phyloP scores from a whole-genome alignment of 2,329 filamentous ascomycete species.

The Trichoderma koningii region DNA sequence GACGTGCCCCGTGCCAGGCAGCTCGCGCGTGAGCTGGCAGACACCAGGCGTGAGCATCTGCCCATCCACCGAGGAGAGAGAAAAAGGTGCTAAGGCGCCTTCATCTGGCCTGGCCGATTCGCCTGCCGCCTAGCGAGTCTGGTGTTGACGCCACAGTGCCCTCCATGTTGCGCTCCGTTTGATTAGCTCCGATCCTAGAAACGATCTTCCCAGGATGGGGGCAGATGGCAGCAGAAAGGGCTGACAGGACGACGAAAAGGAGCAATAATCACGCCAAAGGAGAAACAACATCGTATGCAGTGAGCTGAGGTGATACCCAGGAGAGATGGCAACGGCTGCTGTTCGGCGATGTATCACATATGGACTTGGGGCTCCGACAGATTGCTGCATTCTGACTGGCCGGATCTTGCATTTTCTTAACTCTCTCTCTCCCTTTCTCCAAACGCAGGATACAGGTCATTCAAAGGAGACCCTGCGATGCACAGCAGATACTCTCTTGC shows the following conservation, averaged over 20 bases:
- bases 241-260: not conserved
- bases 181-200: constrained; percentile 20
- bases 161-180: constrained; percentile 14
- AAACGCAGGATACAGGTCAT: constrained; percentile 6
- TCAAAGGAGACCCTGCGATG: not conserved
- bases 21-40: not conserved
- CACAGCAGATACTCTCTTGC: constrained; percentile 1
- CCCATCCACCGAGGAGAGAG: not conserved
- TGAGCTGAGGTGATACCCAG: too few relatives aligned
- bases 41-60: constrained; percentile 1
- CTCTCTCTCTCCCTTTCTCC: not conserved
- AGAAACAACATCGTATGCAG: not conserved
- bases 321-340: not conserved
- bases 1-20: constrained; percentile 2
- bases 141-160: constrained; percentile 22
- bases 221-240: not conserved
- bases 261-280: not conserved
- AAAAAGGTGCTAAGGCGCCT: not conserved
- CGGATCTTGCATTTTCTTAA: not conserved
- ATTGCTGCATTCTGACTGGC: not conserved
- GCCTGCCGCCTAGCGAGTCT: constrained; percentile 13
- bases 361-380: not conserved
- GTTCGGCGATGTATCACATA: not conserved
- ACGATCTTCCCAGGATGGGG: not conserved
- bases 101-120: constrained; percentile 12